Base-by-base conservation (phyloP, 2,329 filamentous ascomycete genomes). In the Lecanicillium sp. region DNA sequence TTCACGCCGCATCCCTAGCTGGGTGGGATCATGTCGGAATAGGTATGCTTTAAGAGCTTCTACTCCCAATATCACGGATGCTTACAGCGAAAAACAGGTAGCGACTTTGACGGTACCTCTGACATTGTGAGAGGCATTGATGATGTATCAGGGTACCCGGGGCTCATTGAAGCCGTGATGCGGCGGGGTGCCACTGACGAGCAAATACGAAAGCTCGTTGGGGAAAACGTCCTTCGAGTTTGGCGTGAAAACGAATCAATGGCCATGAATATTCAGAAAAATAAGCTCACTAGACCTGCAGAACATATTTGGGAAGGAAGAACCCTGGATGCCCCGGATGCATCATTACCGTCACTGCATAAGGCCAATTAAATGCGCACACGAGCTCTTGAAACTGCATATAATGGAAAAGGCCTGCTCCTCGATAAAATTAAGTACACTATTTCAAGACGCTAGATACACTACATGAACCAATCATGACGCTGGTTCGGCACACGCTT, bases 1-100 rank as follows among this genome's bases (percentile, higher is more conserved):
- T 43, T 28, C 41, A 45, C 25, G 34, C 44, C 12, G 44, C 34
- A 5, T 17, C 33, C 9, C n/a, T 42, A 11, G 29, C 29, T n/a
- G 55, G 55, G 14, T 44, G 39, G 39, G 39, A 46, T 17, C 42
- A 38, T 36, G 29, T 44, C 7, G 19, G 27, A 18, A 15, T 19
- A 18, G 28, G 22, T 14, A 3, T 17, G 22, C 22, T 25, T 33
- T 29, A 33, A 17, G 15, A 14, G n/a, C n/a, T n/a, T n/a, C n/a
- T 29, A 25, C 19, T n/a, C 12, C 13, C 28, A 7, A 29, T 8
- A 20, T 17, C 15, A 29, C 32, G 14, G 29, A 18, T 8, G 20
- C 29, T 17, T 15, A 33, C 14, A 4, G 13, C 13, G 14, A 29
- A 25, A 19, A 22, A 11, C 29, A 15, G 45, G 45, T 6, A 30